phyloP scores from a whole-genome alignment of 1,139 yeast species.

The Debaryomyces sp. region DNA sequence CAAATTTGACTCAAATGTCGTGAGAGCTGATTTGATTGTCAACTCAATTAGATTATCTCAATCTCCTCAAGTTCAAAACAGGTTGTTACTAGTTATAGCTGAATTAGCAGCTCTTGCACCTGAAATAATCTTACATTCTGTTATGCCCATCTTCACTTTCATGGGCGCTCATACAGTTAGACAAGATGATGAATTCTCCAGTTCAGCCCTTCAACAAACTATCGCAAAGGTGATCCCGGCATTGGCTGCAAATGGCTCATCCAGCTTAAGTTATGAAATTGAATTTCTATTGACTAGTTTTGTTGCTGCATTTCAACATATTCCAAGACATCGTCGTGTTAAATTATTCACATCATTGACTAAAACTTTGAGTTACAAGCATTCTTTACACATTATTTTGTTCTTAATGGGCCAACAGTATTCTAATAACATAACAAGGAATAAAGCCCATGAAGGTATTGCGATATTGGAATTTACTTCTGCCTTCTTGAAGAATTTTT shows the following conservation, averaged over 20 bases:
- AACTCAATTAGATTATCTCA: constrained; percentile 86
- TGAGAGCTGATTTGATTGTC: constrained; percentile 88
- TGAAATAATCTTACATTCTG: constrained; percentile 89
- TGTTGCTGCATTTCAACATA: constrained; percentile 90
- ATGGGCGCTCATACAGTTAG: constrained; percentile 98
- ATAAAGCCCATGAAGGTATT: constrained; percentile 66
- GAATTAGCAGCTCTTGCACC: constrained; percentile 88
- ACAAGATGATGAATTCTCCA: constrained; percentile 95
- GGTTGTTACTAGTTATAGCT: constrained; percentile 80
- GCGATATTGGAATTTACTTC: constrained; percentile 71
- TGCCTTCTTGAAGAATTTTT: constrained; percentile 67
- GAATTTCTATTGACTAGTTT: constrained; percentile 88
- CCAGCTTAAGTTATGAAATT: constrained; percentile 59
- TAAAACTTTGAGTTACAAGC: constrained; percentile 69
- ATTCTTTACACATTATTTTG: constrained; percentile 70
- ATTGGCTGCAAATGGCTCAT: constrained; percentile 62
- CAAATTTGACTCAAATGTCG: constrained; percentile 61
- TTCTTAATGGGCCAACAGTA: constrained; percentile 82
- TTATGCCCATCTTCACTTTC: constrained; percentile 98
- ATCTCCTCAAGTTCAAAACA: constrained; percentile 94
- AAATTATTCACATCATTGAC: constrained; percentile 79
- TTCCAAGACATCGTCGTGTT: constrained; percentile 95
- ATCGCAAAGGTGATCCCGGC: constrained; percentile 92
- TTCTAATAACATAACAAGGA: constrained; percentile 52
- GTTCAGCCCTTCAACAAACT: constrained; percentile 90